A percentile compares a stretch with the other conserved stretches of the same genome.
Evolutionary conservation across 2,329 filamentous ascomycete genomes (phyloP).

Genomic region (Alternaria viburni): DNA sequence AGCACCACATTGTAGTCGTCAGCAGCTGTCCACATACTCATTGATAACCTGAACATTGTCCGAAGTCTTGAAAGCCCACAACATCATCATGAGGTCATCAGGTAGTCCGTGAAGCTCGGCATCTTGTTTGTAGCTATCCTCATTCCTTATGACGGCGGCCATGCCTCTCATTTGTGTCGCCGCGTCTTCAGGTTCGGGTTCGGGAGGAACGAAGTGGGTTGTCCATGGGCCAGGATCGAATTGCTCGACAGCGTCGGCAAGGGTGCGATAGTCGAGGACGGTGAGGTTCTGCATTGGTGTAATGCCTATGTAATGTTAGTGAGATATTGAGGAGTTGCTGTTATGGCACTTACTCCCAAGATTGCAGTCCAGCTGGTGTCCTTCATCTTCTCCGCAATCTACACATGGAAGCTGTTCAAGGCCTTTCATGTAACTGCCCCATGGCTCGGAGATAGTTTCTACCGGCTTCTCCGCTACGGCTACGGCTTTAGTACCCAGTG

Average conservation of each 20-base stretch:
- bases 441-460: neutral
- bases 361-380: conserved; percentile 23
- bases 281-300: conserved; percentile 16
- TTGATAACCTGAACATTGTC: conserved; percentile 4
- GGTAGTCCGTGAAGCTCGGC: conserved; percentile 18
- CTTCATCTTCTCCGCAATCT: conserved; percentile 26
- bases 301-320: conserved; percentile 12
- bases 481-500: too few relatives aligned
- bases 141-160: conserved; percentile 25
- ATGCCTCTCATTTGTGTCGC: conserved; percentile 13
- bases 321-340: neutral
- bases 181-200: conserved; percentile 10
- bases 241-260: conserved; percentile 17
- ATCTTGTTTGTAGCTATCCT: conserved; percentile 23
- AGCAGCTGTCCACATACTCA: neutral
- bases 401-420: conserved; percentile 27
- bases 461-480: neutral
- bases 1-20: neutral
- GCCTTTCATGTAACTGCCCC: neutral
- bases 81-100: conserved; percentile 20
- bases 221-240: conserved; percentile 39
- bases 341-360: conserved; percentile 26
- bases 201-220: conserved; percentile 15
- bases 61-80: conserved; percentile 28
- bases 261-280: conserved; percentile 9